These are phyloP conservation scores for Chaetomiaceae sp. DNA, from an alignment of 2,329 filamentous ascomycete species.

Conservation along the genomic window DNA sequence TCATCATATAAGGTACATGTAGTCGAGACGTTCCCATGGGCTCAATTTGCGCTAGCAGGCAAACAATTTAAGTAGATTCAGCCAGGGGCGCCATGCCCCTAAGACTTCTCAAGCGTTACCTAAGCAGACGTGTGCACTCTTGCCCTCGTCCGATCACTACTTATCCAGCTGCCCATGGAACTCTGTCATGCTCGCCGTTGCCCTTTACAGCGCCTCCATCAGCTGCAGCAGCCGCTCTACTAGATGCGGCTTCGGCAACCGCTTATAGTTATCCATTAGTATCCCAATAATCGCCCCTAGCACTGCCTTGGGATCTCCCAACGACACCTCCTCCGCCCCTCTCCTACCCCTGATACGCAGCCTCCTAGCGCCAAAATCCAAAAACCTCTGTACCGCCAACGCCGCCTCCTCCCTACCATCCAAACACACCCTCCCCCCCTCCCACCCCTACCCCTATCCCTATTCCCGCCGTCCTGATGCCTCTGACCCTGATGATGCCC, in stretches of 20 bases:
- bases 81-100: too few species aligned
- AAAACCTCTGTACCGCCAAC: conserved; percentile 1
- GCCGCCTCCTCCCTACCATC: neutral
- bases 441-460: too few species aligned
- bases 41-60: too few species aligned
- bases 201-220: conserved; percentile 1
- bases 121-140: too few species aligned
- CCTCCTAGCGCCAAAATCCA: neutral
- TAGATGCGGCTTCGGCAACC: neutral
- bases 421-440: neutral
- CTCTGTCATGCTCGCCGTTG: neutral
- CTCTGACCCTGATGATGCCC: too few species aligned
- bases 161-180: conserved; percentile 2
- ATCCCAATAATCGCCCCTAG: neutral
- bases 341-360: neutral
- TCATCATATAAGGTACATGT: too few species aligned
- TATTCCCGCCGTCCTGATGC: too few species aligned
- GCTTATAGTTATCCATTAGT: neutral
- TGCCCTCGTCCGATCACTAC: neutral
- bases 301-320: neutral
- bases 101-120: too few species aligned
- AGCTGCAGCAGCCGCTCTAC: conserved; percentile 1
- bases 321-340: neutral
- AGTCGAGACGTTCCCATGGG: too few species aligned
- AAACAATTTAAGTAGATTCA: too few species aligned